phyloP scores from a whole-genome alignment of 1,139 yeast species.

The Diutina sp. region DNA sequence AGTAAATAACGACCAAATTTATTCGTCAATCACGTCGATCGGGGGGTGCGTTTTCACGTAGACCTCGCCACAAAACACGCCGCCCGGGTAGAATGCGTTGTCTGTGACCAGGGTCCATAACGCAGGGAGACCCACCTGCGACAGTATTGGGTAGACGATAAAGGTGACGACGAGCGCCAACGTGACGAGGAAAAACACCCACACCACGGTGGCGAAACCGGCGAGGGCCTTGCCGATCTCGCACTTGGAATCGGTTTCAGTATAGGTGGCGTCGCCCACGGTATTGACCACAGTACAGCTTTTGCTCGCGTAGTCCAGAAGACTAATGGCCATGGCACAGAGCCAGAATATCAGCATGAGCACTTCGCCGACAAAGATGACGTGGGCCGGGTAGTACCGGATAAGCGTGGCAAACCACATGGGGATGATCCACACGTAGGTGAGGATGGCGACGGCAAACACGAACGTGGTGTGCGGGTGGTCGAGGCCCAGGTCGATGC shows the following conservation, averaged over 20 bases:
- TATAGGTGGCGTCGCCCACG: background rate
- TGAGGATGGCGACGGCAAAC: background rate
- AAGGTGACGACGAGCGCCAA: background rate
- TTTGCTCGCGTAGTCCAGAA: background rate
- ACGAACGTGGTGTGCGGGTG: background rate
- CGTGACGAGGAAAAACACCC: background rate
- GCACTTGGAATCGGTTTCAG: background rate
- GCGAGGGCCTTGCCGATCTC: background rate
- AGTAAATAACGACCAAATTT: no score
- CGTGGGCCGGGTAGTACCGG: background rate
- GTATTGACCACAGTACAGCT: background rate
- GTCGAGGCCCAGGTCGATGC: background rate
- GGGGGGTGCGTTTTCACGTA: background rate
- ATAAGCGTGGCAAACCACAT: background rate
- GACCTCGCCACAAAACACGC: constrained; percentile 1
- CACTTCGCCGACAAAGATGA: background rate
- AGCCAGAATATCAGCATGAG: background rate
- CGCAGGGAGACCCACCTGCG: background rate
- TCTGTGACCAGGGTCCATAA: background rate
- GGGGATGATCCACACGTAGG: constrained; percentile 1
- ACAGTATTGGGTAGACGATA: background rate
- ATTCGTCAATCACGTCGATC: no score
- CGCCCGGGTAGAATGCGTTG: background rate
- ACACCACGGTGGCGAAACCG: background rate
- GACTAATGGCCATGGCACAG: background rate